Base-by-base conservation (phyloP, 1,284 basidiomycete species). In the Heterobasidion irregulare region DNA sequence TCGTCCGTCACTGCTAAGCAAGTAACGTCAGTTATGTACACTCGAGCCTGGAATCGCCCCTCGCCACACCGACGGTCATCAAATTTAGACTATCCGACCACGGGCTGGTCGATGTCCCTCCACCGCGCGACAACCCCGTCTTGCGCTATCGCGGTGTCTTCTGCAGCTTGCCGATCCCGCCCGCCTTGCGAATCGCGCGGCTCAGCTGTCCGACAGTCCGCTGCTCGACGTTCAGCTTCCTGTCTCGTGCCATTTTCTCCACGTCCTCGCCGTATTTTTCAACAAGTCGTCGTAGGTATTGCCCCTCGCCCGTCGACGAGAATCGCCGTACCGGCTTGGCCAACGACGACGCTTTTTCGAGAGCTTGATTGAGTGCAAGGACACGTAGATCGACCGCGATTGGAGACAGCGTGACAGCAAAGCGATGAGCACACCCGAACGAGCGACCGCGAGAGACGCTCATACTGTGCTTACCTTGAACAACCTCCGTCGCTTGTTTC, bases 181-280 rank as follows among this genome's bases (percentile, higher is more conserved):
- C 77, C 35, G 80, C 79, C 64, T 77, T 82, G 57, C 64, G 68
- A 56, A 89, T 71, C 43, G 82, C 83, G 65, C 82, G 74, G 61
- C 67, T 78, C 65, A 99, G 73, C 72, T 95, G 85, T 15, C 93
- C 95, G 41, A 76, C 78, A 4, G 94, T 98, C 67, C 88, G 84
- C 72, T 98, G 96, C 71, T 86, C 86, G 19, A 82, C 72, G 66
- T 99, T 98, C 58, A 89, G 69, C 68, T 78, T 86, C 60, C 82
- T 72, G 72, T 98, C 95, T 60, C 76, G 77, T 9, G 85, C 83
- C 93, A 97, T 97, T 44, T 71, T 75, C 32, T 82, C 79, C 16
- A 85, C 72, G 70, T 98, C 88, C 43, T 77, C 72, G 0, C 86
- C 89, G 71, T 98, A 77, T 68, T 82, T 86, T 44, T 70, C 67